Conservation (phyloP, 2,329 filamentous ascomycete genomes). For the Neophaeococcomyces mojaviensis region DNA sequence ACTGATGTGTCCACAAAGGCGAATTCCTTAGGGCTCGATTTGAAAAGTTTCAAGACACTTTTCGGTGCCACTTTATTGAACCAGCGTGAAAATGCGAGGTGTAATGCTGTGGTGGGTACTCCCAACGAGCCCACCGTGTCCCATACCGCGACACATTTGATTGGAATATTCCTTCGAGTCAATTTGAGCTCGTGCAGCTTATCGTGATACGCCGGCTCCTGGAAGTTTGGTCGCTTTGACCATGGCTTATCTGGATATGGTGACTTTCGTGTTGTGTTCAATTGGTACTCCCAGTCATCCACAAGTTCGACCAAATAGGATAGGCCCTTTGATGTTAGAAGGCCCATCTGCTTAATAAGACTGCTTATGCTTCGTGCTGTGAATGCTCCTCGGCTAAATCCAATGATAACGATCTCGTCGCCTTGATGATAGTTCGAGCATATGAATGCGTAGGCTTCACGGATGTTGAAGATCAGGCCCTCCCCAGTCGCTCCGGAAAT, state of each 20-base stretch:
- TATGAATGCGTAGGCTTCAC: constrained; percentile 26
- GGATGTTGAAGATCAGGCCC: constrained; percentile 22
- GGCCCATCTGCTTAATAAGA: constrained; percentile 29
- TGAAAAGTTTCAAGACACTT: constrained; percentile 11
- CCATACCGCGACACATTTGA: constrained; percentile 29
- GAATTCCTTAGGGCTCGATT: constrained; percentile 24
- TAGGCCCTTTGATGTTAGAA: constrained; percentile 24
- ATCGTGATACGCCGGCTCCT: constrained; percentile 15
- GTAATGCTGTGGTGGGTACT: constrained; percentile 24
- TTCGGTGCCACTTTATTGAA: not conserved
- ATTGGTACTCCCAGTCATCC: constrained; percentile 24
- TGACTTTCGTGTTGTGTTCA: constrained; percentile 16
- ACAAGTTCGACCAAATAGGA: constrained; percentile 21
- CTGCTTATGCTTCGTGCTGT: constrained; percentile 31
- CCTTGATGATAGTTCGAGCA: constrained; percentile 29
- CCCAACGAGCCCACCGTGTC: constrained; percentile 30
- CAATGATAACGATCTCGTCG: constrained; percentile 32
- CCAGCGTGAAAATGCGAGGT: not conserved
- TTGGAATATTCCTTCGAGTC: constrained; percentile 20
- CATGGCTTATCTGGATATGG: constrained; percentile 22
- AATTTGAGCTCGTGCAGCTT: constrained; percentile 17
- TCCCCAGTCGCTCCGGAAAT: constrained; percentile 24
- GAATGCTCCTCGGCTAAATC: constrained; percentile 33
- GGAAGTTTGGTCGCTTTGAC: constrained; percentile 17
- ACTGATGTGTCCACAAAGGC: constrained; percentile 28